These are phyloP conservation scores for Coemansia sp. DNA, from an alignment of 192 early-diverging fungal genomes.

Conservation along the genomic window DNA sequence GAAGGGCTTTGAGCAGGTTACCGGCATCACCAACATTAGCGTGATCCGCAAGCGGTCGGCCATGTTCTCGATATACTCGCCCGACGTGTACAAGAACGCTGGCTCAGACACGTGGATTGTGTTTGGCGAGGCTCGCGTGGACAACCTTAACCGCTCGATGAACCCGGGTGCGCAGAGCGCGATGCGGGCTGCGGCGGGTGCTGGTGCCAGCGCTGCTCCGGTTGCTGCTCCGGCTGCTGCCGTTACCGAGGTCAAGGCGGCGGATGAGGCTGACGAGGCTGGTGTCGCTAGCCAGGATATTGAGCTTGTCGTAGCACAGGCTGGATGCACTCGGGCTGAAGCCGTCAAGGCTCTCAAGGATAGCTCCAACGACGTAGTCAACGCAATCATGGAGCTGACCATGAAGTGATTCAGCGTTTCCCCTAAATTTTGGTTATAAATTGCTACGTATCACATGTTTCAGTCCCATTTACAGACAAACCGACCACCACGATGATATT, in stretches of 20 bases:
- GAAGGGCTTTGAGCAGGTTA: slow-evolving; percentile 84
- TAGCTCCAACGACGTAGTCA: slow-evolving; percentile 88
- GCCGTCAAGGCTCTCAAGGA: slow-evolving; percentile 90
- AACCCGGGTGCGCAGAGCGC: slow-evolving; percentile 62
- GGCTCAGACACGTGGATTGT: slow-evolving; percentile 93
- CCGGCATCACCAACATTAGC: slow-evolving; percentile 86
- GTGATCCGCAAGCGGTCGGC: slow-evolving; percentile 79
- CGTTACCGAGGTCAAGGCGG: slow-evolving; percentile 11
- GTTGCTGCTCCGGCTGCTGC: slow-evolving; percentile 36
- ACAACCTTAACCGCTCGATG: slow-evolving; percentile 75
- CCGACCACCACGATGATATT: background rate
- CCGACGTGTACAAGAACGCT: slow-evolving; percentile 91
- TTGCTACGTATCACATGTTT: slow-evolving; percentile 1
- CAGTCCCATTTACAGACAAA: background rate
- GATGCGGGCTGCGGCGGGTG: slow-evolving; percentile 44
- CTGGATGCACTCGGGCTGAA: slow-evolving; percentile 79
- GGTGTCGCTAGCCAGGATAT: slow-evolving; percentile 90
- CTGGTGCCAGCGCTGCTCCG: slow-evolving; percentile 14
- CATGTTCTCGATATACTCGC: slow-evolving; percentile 82
- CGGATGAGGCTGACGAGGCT: slow-evolving; percentile 62
- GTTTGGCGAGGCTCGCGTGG: slow-evolving; percentile 90
- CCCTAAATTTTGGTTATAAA: too few species aligned
- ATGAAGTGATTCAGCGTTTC: slow-evolving; percentile 6
- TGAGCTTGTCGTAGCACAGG: slow-evolving; percentile 92
- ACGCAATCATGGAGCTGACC: slow-evolving; percentile 89